Conservation (phyloP, 805 yeast species). For the Candida patagonica region DNA sequence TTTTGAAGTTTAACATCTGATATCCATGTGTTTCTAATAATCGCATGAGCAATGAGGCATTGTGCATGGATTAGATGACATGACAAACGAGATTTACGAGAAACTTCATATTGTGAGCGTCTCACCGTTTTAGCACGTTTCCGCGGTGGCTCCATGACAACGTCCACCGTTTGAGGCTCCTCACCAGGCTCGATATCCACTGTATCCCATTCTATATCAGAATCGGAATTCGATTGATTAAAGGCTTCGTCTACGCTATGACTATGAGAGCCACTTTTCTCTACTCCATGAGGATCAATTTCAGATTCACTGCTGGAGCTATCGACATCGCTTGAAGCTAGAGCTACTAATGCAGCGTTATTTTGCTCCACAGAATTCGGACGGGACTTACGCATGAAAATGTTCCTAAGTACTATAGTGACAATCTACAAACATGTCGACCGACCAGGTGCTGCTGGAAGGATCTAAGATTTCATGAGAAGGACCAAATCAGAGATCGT, state of each 20-base stretch:
- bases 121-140: neutral
- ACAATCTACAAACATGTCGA: too few relatives aligned
- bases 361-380: neutral
- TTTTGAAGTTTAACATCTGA: neutral
- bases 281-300: neutral
- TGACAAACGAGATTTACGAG: neutral
- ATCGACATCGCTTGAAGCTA: neutral
- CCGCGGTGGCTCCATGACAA: neutral
- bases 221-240: neutral
- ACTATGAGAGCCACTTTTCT: neutral
- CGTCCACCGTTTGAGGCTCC: neutral
- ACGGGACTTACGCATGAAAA: too few relatives aligned
- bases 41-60: conserved; percentile 2
- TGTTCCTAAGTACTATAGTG: too few relatives aligned
- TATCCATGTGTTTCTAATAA: neutral
- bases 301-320: neutral
- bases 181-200: neutral
- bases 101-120: neutral
- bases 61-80: conserved; percentile 2
- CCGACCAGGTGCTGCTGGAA: too few relatives aligned
- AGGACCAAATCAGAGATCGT: too few relatives aligned
- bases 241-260: neutral
- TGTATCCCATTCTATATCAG: neutral
- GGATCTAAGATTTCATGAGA: too few relatives aligned
- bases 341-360: neutral